Percentiles rank a stretch among this genome's conserved stretches.
Conservation (phyloP, 768 basidiomycete species). For the Leccinum sublutescens region DNA sequence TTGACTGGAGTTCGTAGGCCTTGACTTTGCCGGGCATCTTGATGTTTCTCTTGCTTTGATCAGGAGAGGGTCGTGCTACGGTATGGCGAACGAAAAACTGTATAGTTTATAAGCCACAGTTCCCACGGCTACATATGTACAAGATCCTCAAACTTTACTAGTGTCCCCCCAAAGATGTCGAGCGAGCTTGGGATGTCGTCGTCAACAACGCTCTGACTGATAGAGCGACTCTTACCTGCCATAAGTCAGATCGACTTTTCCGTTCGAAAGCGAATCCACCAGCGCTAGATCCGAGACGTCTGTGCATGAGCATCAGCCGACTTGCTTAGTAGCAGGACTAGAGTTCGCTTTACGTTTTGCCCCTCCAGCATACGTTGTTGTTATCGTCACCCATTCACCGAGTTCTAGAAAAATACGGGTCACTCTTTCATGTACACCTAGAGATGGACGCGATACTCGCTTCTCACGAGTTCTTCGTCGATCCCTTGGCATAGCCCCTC, state of each 20-base stretch:
- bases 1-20: constrained; percentile 94
- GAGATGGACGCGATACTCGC: constrained; percentile 42
- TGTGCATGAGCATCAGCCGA: constrained; percentile 31
- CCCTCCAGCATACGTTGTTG: constrained; percentile 96
- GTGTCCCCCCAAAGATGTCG: constrained; percentile 68
- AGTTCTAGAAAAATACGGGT: constrained; percentile 50
- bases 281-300: constrained; percentile 79
- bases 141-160: constrained; percentile 61
- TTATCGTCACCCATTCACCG: constrained; percentile 88
- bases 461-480: constrained; percentile 80
- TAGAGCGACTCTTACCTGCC: constrained; percentile 31
- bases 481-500: constrained; percentile 97
- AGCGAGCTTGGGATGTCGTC: constrained; percentile 41
- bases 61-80: constrained; percentile 34
- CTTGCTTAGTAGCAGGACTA: not conserved
- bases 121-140: constrained; percentile 36
- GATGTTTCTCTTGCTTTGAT: constrained; percentile 30
- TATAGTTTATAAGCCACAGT: constrained; percentile 44
- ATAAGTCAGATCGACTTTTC: constrained; percentile 57
- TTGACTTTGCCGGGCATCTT: constrained; percentile 91
- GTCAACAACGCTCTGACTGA: not conserved
- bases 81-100: constrained; percentile 31
- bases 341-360: constrained; percentile 63
- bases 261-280: constrained; percentile 76
- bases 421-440: constrained; percentile 1